Base-by-base conservation (phyloP, 192 early-diverging fungal genomes). In the Coemansia sp. region DNA sequence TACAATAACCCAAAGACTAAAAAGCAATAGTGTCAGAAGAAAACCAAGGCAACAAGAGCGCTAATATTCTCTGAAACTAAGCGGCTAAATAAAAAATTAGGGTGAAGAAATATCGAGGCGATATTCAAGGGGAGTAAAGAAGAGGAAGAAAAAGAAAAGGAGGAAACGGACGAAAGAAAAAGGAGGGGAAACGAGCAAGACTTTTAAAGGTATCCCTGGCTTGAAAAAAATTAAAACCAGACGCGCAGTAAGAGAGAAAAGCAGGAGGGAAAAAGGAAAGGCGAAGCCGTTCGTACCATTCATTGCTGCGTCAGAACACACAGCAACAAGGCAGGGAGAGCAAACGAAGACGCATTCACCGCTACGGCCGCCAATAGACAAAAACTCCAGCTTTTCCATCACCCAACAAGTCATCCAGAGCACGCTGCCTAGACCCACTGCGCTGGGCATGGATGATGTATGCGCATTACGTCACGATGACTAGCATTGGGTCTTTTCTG, bases 391-490 rank as follows among this genome's bases (percentile, higher is more conserved):
- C 41, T 45, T 45, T 45, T 49, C 48, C 15, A 17, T 21, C 48
- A 49, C 7, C 48, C 12, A 49, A 19, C 48, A 19, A 21, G 17
- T 49, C 48, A 55, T 5, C 29, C 25, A 35, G 24, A 55, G 53
- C n/a, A 15, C 3, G 15, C 15, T 55, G 53, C 25, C 51, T 45
- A 25, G 53, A 27, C 52, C 52, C 52, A 54, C 52, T 29, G 52
- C 52, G 2, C 25, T 55, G 53, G 53, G 25, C 27, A 55, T 55
- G 48, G 19, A 49, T 49, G 48, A 49, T 21, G 41, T 45, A 49
- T 49, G 53, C 53, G 29, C 24, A 55, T 55, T 27, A 55, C 29
- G 53, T 55, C 53, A 55, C 14, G 25, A 14, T 55, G 53, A 55
- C 29, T 55, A 9, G 25, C 25, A 8, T n/a, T 21, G 17, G 19